Evolutionary conservation across 129 eudicot genomes (phyloP).

Genomic region (Lactuca sativa): DNA sequence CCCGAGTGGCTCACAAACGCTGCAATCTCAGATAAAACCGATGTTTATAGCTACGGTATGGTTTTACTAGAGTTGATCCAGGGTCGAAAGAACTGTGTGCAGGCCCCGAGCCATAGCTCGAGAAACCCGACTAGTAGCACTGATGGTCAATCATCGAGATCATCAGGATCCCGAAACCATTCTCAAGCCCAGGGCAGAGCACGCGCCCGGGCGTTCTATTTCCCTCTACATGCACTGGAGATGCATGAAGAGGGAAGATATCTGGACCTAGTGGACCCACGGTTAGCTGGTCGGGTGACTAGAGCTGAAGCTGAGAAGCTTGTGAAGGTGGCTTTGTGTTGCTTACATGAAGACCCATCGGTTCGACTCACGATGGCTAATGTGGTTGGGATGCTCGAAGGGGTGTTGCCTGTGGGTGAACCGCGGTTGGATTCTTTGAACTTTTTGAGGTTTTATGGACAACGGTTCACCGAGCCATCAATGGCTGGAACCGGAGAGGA

Average conservation of each 20-base stretch:
- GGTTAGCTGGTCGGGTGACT: slow-evolving; percentile 57
- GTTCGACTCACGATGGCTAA: slow-evolving; percentile 68
- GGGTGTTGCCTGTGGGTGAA: slow-evolving; percentile 46
- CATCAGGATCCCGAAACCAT: slow-evolving; percentile 25
- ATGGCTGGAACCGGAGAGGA: slow-evolving; percentile 32
- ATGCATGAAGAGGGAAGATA: slow-evolving; percentile 81
- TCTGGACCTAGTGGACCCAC: slow-evolving; percentile 68
- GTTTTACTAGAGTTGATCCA: slow-evolving; percentile 75
- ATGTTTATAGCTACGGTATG: slow-evolving; percentile 91
- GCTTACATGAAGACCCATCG: slow-evolving; percentile 83
- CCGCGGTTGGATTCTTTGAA: slow-evolving; percentile 59
- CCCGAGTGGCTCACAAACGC: slow-evolving; percentile 97
- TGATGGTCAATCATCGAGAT: slow-evolving; percentile 34
- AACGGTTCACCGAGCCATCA: slow-evolving; percentile 67
- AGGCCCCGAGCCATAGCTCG: slow-evolving; percentile 34
- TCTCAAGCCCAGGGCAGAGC: background rate
- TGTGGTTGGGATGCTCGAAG: slow-evolving; percentile 81
- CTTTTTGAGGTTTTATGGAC: slow-evolving; percentile 79
- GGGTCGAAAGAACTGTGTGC: slow-evolving; percentile 72
- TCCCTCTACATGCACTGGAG: slow-evolving; percentile 76
- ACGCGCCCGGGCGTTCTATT: slow-evolving; percentile 36
- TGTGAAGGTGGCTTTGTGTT: slow-evolving; percentile 75
- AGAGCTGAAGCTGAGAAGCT: slow-evolving; percentile 67
- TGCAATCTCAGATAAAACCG: slow-evolving; percentile 76
- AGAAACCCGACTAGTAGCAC: slow-evolving; percentile 35